Base-by-base conservation (phyloP, 139 green algal genomes). In the Ettlia oleoabundans region DNA sequence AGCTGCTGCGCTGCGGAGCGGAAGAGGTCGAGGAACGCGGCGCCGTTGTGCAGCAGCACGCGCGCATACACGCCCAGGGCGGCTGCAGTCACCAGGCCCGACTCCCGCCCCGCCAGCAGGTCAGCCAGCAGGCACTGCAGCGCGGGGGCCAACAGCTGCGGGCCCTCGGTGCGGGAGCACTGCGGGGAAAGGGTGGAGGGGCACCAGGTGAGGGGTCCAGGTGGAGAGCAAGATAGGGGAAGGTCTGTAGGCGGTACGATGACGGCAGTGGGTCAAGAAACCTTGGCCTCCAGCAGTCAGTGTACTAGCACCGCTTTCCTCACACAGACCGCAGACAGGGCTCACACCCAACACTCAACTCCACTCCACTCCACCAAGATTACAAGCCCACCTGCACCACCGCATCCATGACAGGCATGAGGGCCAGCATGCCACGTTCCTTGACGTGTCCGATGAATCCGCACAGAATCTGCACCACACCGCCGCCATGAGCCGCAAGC, bases 31-130 rank as follows among this genome's bases (percentile, higher is more conserved):
- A 87, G 75, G 35, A 94, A 92, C 15, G 81, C 81, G 19, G 66
- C 30, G 1, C 84, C 82, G 43, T 81, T 82, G 21, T 90, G 87
- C 75, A 96, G 88, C 83, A 95, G 82, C 66, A 98, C 69, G 6
- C 95, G 84, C 0, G 86, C 92, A 38, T 96, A 87, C 35, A 98
- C 90, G 0, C 74, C 78, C 22, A 92, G 80, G 1, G 88, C 78
- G 33, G 86, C 89, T 52, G 93, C 87, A 0, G 88, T 76, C 15
- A 94, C 88, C 40, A 96, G 71, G 13, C 85, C 80, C 1, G 87
- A 84, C 82, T 96, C 90, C 26, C 80, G 61, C 22, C 78, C 77
- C 1, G 58, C 47, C n/a, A 95, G 65, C 32, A 94, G 3, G 52
- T 89, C 55, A 9, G 47, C 78, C 72, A 96, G 83, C 80, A 96